Percentiles rank a stretch among this genome's conserved stretches.
Conservation (phyloP, 108 stramenopile species). For the Ochromonas danica region DNA sequence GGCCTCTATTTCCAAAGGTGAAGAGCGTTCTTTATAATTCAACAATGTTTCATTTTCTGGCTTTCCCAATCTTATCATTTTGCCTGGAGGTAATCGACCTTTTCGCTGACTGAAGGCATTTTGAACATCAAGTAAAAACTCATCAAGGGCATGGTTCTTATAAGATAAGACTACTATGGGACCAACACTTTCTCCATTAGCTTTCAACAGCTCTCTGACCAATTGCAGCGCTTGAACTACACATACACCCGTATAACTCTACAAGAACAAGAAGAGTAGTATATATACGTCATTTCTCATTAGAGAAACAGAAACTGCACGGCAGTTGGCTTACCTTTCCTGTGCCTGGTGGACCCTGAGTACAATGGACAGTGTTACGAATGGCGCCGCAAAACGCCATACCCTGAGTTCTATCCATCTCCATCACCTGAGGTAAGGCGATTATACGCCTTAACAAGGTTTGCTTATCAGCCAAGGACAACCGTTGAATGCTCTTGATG, state of each 20-base stretch:
- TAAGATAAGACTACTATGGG: slow-evolving; percentile 24
- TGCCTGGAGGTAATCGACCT: not conserved
- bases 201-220: not conserved
- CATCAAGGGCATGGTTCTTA: slow-evolving; percentile 35
- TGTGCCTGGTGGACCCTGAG: slow-evolving; percentile 35
- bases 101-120: not conserved
- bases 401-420: slow-evolving; percentile 1
- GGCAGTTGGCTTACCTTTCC: slow-evolving; percentile 7
- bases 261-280: not conserved
- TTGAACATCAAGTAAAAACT: slow-evolving; percentile 32
- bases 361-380: not conserved
- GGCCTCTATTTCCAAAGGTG: too few species aligned
- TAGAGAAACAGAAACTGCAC: not conserved
- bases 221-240: not conserved
- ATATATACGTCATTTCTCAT: too few species aligned
- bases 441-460: not conserved
- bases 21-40: too few species aligned
- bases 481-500: not conserved
- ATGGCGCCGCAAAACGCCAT: not conserved
- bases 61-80: not conserved
- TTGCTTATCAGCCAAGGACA: not conserved
- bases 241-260: slow-evolving; percentile 34
- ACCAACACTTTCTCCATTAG: not conserved
- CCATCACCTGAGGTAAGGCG: not conserved
- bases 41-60: too few species aligned